Base-by-base conservation (phyloP, 208 protist species). In the Porcisia hertigi region DNA sequence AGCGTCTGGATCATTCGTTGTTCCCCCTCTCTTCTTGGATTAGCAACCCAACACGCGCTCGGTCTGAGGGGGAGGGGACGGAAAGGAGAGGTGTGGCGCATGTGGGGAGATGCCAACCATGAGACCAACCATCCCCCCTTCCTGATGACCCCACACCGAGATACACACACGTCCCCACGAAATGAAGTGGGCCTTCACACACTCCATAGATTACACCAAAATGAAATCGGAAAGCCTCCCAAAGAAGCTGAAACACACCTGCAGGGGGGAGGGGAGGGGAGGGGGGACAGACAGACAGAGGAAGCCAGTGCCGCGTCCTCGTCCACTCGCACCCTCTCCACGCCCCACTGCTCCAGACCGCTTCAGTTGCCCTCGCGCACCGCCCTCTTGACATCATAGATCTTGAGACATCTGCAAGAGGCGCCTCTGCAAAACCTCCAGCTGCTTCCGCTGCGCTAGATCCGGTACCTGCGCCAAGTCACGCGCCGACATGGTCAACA, bases 391-490 rank as follows among this genome's bases (percentile, higher is more conserved):
- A 16, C 47, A 12, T 57, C 86, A 88, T 74, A 96, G 66, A 25
- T 85, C 78, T n/a, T 72, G 73, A 34, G 80, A 81, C 89, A 97
- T 92, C 71, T 94, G 86, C 20, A 92, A 57, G 39, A 95, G 73
- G 30, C 90, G 85, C 45, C 82, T 72, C 9, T 88, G 89, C 59
- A 97, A 73, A 47, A 94, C 67, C 53, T 83, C 69, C 47, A 97
- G 77, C 74, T 97, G 93, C 72, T 86, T 63, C 43, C 90, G 86
- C 73, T 93, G 85, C 18, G 59, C 83, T 64, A 76, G 57, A 58
- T 95, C 89, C 3, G 89, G 76, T 58, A 95, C 87, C 71, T 80
- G 73, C 14, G 85, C 87, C 14, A 97, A 79, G 60, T 95, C 90
- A 34, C 57, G 84, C 57, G 88, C 83, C 7, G 86, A 91, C 85